phyloP scores from a whole-genome alignment of 108 stramenopile species.

The Cyclotella distinguenda region DNA sequence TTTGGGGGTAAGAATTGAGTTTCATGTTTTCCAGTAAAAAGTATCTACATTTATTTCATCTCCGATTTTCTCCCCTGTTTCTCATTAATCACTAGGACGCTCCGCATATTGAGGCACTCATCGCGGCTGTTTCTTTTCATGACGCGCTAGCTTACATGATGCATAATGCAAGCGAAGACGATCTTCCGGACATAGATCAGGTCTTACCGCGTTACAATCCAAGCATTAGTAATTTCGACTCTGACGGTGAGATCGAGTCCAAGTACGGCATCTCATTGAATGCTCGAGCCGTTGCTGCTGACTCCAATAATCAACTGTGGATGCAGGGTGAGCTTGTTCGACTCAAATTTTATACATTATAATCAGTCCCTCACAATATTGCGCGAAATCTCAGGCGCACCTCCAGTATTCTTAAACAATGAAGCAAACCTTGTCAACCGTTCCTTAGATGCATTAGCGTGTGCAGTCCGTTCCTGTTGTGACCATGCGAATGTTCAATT shows the following conservation, averaged over 20 bases:
- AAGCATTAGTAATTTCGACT: neutral
- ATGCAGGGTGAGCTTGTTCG: constrained; percentile 49
- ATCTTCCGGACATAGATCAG: constrained; percentile 74
- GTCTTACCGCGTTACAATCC: constrained; percentile 53
- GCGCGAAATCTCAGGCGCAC: constrained; percentile 68
- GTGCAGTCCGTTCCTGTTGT: constrained; percentile 83
- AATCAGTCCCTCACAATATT: neutral
- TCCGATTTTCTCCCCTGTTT: neutral
- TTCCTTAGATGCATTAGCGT: constrained; percentile 80
- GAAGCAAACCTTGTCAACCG: constrained; percentile 73
- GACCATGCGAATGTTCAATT: constrained; percentile 81
- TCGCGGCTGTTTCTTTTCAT: constrained; percentile 78
- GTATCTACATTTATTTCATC: too few species aligned
- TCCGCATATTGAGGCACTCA: constrained; percentile 52
- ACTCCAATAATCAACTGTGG: constrained; percentile 85
- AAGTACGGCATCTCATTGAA: constrained; percentile 55
- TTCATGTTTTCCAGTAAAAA: too few species aligned
- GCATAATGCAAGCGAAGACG: constrained; percentile 73
- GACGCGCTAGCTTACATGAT: constrained; percentile 89
- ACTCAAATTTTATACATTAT: neutral
- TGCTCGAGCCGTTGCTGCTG: constrained; percentile 50
- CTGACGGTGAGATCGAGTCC: constrained; percentile 15
- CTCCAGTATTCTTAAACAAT: constrained; percentile 84
- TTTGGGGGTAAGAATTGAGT: constrained; percentile 46
- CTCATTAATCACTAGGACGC: constrained; percentile 41